Evolutionary conservation across 73 alveolate genomes (phyloP).

Genomic region (Paramecium sexaurelia): DNA sequence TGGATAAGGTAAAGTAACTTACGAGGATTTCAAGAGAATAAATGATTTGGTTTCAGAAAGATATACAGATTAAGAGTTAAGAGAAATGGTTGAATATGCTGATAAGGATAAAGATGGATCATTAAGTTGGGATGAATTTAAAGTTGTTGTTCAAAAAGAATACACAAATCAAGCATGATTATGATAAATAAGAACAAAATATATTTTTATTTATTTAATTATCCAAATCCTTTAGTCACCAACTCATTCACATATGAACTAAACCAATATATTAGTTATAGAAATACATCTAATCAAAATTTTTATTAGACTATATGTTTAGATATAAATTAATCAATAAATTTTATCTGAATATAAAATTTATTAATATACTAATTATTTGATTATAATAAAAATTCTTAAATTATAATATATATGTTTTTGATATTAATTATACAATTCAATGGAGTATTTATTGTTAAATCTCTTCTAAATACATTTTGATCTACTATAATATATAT

Average conservation of each 20-base stretch:
- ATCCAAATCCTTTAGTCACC: not conserved
- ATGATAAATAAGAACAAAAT: not conserved
- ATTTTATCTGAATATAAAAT: not conserved
- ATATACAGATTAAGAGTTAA: constrained; percentile 65
- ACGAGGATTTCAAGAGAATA: constrained; percentile 66
- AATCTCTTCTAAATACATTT: no score
- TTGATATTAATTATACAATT: no score
- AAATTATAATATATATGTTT: no score
- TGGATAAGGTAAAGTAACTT: constrained; percentile 15
- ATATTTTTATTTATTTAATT: not conserved
- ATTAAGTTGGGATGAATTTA: constrained; percentile 56
- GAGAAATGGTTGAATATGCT: constrained; percentile 68
- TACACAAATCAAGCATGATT: constrained; percentile 48
- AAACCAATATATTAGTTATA: not conserved
- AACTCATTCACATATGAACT: not conserved
- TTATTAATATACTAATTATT: no score
- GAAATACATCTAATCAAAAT: not conserved
- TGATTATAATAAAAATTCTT: no score
- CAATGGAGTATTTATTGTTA: no score
- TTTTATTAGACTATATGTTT: not conserved
- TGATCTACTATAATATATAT: no score
- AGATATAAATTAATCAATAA: not conserved
- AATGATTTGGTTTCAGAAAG: constrained; percentile 50
- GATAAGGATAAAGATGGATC: constrained; percentile 58
- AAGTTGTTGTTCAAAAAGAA: constrained; percentile 48